A percentile compares a stretch with the other conserved stretches of the same genome.
These are phyloP conservation scores for Mycena leptocephala DNA, from an alignment of 768 basidiomycete species.

Conservation along the genomic window DNA sequence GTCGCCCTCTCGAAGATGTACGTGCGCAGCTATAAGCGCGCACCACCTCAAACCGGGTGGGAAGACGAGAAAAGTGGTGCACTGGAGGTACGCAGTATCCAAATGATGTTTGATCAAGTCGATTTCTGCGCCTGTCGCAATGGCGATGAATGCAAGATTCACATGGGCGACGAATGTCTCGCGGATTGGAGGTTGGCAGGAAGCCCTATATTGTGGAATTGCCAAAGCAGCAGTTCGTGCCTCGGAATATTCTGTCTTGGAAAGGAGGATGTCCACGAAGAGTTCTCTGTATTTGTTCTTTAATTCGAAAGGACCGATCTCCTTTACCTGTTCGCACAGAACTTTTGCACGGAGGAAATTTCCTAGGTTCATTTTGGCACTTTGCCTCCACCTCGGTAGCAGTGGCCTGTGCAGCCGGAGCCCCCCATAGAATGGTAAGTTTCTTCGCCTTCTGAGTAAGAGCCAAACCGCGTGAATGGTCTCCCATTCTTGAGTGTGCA, in stretches of 20 bases:
- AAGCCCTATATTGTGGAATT: neutral
- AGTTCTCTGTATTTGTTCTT: neutral
- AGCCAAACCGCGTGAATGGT: neutral
- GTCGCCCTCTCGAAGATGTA: neutral
- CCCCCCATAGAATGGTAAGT: neutral
- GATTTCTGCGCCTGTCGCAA: neutral
- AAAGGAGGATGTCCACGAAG: neutral
- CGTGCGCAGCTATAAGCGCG: neutral
- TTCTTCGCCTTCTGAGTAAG: neutral
- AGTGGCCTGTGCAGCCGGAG: neutral
- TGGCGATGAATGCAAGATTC: neutral
- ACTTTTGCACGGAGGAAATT: neutral
- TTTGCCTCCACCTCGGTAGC: neutral
- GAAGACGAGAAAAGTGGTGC: neutral
- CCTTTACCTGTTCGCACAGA: neutral
- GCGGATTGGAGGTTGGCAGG: neutral
- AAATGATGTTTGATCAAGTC: neutral
- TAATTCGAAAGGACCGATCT: neutral
- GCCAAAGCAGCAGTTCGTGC: neutral
- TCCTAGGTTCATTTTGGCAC: neutral
- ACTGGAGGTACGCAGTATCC: neutral
- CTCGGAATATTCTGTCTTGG: slow-evolving; percentile 7
- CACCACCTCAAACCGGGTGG: neutral
- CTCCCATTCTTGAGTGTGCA: neutral
- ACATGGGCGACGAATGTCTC: neutral